A percentile compares a stretch with the other conserved stretches of the same genome.
Conservation (phyloP, 305 asterid genomes). For the Fraxinus greggii region DNA sequence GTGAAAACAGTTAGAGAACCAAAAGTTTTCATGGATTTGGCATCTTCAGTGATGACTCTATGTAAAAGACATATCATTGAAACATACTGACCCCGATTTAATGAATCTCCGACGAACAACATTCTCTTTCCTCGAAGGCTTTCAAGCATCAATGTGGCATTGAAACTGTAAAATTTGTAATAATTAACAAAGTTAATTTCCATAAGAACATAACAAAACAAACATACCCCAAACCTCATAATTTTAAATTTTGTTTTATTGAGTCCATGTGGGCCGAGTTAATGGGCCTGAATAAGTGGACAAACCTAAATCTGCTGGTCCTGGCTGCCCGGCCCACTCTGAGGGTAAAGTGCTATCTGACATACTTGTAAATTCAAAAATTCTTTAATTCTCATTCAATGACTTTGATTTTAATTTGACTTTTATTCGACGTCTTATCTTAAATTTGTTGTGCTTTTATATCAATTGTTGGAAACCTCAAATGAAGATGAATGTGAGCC, state of each 20-base stretch:
- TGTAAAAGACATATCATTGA: constrained; percentile 36
- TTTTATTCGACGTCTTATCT: no score
- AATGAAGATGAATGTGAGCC: background rate
- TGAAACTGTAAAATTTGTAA: constrained; percentile 23
- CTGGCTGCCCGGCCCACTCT: background rate
- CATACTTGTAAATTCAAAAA: no score
- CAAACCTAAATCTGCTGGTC: background rate
- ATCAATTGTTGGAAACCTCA: background rate
- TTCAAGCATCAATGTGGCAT: constrained; percentile 30
- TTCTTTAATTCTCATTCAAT: no score
- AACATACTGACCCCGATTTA: constrained; percentile 35
- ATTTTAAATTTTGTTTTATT: background rate
- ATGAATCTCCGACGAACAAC: constrained; percentile 36
- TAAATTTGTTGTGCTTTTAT: background rate
- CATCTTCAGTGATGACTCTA: constrained; percentile 24
- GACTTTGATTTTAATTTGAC: background rate
- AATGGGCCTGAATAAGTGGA: background rate
- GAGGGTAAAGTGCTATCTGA: background rate
- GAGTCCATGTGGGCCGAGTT: background rate
- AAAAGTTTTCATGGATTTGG: constrained; percentile 30
- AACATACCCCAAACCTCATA: background rate
- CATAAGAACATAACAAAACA: background rate
- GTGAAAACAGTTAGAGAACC: constrained; percentile 27
- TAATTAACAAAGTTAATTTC: background rate
- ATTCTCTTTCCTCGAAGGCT: constrained; percentile 31